Conservation (phyloP, 495 filamentous ascomycete species). For the Daldinia decipiens region DNA sequence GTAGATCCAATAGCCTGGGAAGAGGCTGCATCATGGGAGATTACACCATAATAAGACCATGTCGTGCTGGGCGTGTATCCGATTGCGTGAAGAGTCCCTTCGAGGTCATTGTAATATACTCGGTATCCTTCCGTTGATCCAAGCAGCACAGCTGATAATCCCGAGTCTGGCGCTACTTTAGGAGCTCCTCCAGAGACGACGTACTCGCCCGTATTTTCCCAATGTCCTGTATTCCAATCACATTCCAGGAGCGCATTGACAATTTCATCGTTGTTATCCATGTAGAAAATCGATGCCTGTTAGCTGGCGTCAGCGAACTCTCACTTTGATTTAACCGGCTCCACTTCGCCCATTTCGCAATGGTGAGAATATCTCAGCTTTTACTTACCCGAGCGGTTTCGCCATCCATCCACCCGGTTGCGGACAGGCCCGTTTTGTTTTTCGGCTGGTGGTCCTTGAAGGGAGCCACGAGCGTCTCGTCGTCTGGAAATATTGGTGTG, state of each 20-base stretch:
- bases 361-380: constrained; percentile 10
- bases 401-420: constrained; percentile 43
- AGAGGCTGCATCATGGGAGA: constrained; percentile 39
- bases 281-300: constrained; percentile 47
- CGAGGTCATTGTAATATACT: constrained; percentile 46
- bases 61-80: constrained; percentile 33
- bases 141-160: constrained; percentile 41
- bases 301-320: constrained; percentile 39
- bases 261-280: constrained; percentile 46
- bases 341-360: constrained; percentile 19
- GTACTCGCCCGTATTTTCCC: constrained; percentile 35
- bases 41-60: constrained; percentile 41
- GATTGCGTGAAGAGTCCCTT: constrained; percentile 37
- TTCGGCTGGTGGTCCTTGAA: constrained; percentile 37
- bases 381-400: constrained; percentile 39
- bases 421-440: constrained; percentile 43
- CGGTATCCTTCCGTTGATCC: constrained; percentile 44
- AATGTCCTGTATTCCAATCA: constrained; percentile 40
- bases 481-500: constrained; percentile 44
- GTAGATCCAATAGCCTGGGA: constrained; percentile 39
- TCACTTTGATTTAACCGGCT: constrained; percentile 17
- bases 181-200: constrained; percentile 40
- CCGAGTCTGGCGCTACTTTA: constrained; percentile 29
- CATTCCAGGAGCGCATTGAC: constrained; percentile 47
- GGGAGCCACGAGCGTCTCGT: constrained; percentile 33